A percentile compares a stretch with the other conserved stretches of the same genome.
These are phyloP conservation scores for Neonothopanus nambi DNA, from an alignment of 1,284 basidiomycete genomes.

Conservation along the genomic window DNA sequence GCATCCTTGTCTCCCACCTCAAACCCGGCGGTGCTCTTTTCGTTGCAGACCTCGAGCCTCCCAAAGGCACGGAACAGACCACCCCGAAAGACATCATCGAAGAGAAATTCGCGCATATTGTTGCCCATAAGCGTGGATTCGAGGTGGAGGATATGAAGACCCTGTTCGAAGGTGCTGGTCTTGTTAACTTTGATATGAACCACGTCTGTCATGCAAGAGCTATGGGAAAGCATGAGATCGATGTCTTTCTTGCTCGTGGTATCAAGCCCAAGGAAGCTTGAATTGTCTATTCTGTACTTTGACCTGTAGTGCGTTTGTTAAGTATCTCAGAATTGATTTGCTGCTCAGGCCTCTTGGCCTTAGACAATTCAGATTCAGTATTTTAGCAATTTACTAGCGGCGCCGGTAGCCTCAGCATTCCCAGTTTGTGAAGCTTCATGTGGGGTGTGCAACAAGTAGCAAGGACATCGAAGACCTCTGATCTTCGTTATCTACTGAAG, in stretches of 20 bases:
- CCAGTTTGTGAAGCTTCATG: too few relatives aligned
- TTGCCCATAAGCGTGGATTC: constrained; percentile 6
- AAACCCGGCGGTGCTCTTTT: constrained; percentile 62
- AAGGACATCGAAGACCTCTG: too few relatives aligned
- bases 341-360: too few relatives aligned
- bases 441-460: too few relatives aligned
- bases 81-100: not conserved
- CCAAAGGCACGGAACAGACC: constrained; percentile 14
- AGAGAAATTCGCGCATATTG: not conserved
- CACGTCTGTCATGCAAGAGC: constrained; percentile 31
- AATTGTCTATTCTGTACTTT: too few relatives aligned
- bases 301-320: too few relatives aligned
- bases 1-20: constrained; percentile 50
- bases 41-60: constrained; percentile 44
- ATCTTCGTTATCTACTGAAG: too few relatives aligned
- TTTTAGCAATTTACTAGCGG: too few relatives aligned
- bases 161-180: constrained; percentile 10
- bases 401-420: too few relatives aligned
- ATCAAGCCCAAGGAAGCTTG: not conserved
- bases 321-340: too few relatives aligned
- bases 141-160: not conserved
- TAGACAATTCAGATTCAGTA: too few relatives aligned
- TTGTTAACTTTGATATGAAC: constrained; percentile 36
- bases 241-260: constrained; percentile 3
- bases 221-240: not conserved